A percentile compares a stretch with the other conserved stretches of the same genome.
Conservation (phyloP, 192 early-diverging fungal genomes). For the Funneliformis mosseae region DNA sequence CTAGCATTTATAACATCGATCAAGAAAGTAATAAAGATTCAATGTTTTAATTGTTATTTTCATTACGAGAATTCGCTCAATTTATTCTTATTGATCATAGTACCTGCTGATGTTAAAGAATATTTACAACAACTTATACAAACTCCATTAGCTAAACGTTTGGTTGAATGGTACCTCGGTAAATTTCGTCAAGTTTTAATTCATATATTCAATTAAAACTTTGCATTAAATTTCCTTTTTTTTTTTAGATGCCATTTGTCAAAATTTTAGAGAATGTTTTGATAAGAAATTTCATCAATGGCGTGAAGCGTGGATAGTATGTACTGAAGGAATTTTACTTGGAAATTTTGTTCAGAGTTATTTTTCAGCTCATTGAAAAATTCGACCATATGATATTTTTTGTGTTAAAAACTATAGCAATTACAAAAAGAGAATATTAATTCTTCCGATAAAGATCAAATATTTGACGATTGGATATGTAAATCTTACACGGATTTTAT, state of each 20-base stretch:
- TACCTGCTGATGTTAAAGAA: slow-evolving; percentile 17
- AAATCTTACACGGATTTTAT: slow-evolving; percentile 19
- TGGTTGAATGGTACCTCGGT: slow-evolving; percentile 34
- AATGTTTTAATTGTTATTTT: background rate
- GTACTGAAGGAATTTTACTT: background rate
- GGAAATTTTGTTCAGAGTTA: background rate
- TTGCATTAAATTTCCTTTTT: background rate
- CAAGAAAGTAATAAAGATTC: background rate
- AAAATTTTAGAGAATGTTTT: slow-evolving; percentile 13
- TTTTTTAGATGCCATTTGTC: background rate
- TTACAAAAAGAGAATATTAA: background rate
- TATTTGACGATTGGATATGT: slow-evolving; percentile 10
- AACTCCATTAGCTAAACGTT: background rate
- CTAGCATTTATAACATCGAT: background rate
- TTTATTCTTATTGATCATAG: background rate
- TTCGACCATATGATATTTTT: background rate
- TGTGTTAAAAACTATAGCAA: background rate
- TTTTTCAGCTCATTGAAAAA: background rate
- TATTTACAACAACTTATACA: background rate
- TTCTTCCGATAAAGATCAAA: background rate
- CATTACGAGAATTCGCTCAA: background rate
- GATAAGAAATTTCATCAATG: slow-evolving; percentile 18
- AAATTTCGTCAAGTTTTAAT: background rate
- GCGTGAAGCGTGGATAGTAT: slow-evolving; percentile 21
- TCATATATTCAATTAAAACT: background rate